These are phyloP conservation scores for Bipolaris gigantea DNA, from an alignment of 2,329 filamentous ascomycete species.

Conservation along the genomic window DNA sequence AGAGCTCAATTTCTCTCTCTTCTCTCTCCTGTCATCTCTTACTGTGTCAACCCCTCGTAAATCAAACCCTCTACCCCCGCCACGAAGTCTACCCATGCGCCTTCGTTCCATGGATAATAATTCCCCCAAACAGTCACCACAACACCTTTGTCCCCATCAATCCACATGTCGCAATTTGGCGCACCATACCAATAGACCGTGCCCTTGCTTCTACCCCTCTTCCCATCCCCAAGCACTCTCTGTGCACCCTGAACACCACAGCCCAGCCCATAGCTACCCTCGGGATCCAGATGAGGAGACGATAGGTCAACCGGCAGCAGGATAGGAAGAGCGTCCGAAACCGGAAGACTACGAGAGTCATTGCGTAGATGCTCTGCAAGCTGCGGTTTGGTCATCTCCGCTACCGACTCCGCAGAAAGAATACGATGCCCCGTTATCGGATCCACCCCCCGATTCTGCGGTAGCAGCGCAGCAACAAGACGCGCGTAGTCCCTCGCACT, in stretches of 20 bases:
- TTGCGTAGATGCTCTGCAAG: conserved; percentile 19
- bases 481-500: conserved; percentile 19
- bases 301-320: conserved; percentile 48
- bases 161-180: conserved; percentile 29
- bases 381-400: conserved; percentile 17
- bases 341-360: conserved; percentile 27
- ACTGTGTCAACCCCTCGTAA: conserved; percentile 19
- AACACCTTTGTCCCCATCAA: conserved; percentile 26
- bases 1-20: not conserved
- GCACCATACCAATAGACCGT: conserved; percentile 33
- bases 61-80: conserved; percentile 23
- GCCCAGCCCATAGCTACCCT: conserved; percentile 35
- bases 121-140: conserved; percentile 23
- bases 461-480: conserved; percentile 21
- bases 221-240: conserved; percentile 36
- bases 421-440: conserved; percentile 16
- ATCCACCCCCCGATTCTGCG: conserved; percentile 23
- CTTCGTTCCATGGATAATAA: conserved; percentile 29
- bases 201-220: conserved; percentile 23
- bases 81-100: conserved; percentile 26
- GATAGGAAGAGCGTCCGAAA: conserved; percentile 7
- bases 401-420: conserved; percentile 10
- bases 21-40: conserved; percentile 1
- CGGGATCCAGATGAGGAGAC: conserved; percentile 52
- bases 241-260: conserved; percentile 55